Evolutionary conservation across 2,329 filamentous ascomycete genomes (phyloP).

Genomic region (Geoglossum cookeanum): DNA sequence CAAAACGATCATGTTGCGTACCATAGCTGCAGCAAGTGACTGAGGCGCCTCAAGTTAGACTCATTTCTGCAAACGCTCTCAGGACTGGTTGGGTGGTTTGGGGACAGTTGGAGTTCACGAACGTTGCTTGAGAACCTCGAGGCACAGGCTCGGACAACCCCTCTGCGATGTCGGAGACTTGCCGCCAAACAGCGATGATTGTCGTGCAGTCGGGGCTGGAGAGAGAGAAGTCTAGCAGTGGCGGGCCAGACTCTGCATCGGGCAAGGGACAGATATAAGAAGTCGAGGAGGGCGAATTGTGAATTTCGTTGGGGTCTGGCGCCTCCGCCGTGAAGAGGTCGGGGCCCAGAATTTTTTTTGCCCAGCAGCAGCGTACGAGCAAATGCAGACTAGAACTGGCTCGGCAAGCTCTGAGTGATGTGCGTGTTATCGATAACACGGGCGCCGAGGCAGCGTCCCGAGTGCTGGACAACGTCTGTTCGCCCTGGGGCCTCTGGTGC

Average conservation of each 20-base stretch:
- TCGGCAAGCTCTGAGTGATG: neutral
- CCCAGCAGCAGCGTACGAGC: neutral
- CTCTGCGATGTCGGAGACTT: neutral
- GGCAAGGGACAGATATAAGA: neutral
- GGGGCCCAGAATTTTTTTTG: neutral
- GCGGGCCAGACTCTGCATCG: neutral
- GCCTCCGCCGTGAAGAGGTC: neutral
- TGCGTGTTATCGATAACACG: neutral
- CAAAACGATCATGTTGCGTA: conserved; percentile 85
- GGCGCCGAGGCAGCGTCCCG: neutral
- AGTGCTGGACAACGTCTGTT: neutral
- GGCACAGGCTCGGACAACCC: neutral
- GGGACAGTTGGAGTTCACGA: neutral
- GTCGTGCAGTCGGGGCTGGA: neutral
- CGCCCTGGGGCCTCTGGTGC: neutral
- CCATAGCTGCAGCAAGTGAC: conserved; percentile 37
- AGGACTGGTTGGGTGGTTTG: neutral
- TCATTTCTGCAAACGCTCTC: neutral
- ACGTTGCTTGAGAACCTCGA: neutral
- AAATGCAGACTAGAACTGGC: neutral
- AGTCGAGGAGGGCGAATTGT: neutral
- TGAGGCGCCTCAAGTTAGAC: neutral
- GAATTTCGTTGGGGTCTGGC: neutral
- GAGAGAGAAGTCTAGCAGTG: neutral
- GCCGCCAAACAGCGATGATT: neutral